Evolutionary conservation across 139 green algal species (phyloP).

Genomic region (Diplosphaera chodatii): DNA sequence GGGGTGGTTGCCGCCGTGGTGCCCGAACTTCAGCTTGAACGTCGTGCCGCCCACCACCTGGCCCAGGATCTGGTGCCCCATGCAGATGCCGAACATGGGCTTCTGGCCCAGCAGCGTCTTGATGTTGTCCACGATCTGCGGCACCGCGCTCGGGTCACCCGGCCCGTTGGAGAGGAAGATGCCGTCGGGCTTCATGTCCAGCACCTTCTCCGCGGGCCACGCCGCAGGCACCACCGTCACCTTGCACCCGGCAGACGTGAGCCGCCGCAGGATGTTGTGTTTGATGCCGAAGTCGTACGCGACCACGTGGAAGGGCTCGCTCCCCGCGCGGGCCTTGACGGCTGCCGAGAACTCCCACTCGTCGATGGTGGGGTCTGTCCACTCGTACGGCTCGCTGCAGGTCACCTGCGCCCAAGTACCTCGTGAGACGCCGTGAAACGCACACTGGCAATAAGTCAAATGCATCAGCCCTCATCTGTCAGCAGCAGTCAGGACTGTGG

Average conservation of each 20-base stretch:
- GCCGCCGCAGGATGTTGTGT: constrained; percentile 96
- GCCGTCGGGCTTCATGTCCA: constrained; percentile 94
- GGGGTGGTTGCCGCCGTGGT: constrained; percentile 99
- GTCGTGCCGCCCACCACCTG: constrained; percentile 87
- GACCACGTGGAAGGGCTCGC: constrained; percentile 64
- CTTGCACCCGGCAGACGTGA: constrained; percentile 86
- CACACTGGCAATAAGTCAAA: too few relatives aligned
- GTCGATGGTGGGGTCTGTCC: constrained; percentile 75
- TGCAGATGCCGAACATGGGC: constrained; percentile 99
- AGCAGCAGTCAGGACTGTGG: too few relatives aligned
- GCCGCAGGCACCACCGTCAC: constrained; percentile 95
- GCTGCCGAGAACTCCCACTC: constrained; percentile 89
- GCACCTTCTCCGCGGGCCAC: constrained; percentile 83
- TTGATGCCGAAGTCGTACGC: constrained; percentile 99
- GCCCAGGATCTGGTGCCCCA: constrained; percentile 98
- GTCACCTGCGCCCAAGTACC: too few relatives aligned
- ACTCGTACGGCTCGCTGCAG: constrained; percentile 87
- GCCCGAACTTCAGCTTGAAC: constrained; percentile 99
- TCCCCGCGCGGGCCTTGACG: constrained; percentile 7
- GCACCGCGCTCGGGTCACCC: constrained; percentile 92
- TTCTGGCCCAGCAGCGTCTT: constrained; percentile 90
- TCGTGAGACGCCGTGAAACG: too few relatives aligned
- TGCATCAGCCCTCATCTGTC: too few relatives aligned
- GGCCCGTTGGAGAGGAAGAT: constrained; percentile 96
- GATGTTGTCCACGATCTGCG: constrained; percentile 94